A percentile compares a stretch with the other conserved stretches of the same genome.
These are phyloP conservation scores for Pyracantha coccinea DNA, from an alignment of 331 rosid genomes.

Conservation along the genomic window DNA sequence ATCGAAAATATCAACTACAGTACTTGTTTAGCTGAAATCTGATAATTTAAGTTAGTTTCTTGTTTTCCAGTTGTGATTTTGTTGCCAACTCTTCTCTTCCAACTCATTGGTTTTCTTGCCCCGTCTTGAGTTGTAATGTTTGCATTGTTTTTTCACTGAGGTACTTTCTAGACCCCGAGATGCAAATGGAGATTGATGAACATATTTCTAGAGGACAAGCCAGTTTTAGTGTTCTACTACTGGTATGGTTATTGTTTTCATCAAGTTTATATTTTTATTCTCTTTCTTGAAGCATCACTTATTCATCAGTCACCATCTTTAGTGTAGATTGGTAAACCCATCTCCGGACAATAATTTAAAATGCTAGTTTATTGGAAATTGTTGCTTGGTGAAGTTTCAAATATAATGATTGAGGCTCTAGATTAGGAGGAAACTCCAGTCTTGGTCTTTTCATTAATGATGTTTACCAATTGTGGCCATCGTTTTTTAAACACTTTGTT, in stretches of 20 bases:
- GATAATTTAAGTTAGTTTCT: neutral
- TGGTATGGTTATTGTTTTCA: constrained; percentile 47
- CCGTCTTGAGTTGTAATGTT: neutral
- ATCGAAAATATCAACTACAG: too few relatives aligned
- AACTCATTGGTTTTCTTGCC: neutral
- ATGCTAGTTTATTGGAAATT: constrained; percentile 2
- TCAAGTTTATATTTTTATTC: neutral
- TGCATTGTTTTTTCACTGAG: constrained; percentile 17
- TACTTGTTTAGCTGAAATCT: neutral
- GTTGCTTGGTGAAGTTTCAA: constrained; percentile 12
- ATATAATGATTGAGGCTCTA: neutral
- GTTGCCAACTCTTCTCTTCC: neutral
- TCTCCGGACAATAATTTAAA: constrained; percentile 1
- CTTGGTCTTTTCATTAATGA: neutral
- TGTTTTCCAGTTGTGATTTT: neutral
- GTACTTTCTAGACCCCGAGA: constrained; percentile 51
- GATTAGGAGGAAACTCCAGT: constrained; percentile 7
- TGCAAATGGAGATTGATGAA: constrained; percentile 73
- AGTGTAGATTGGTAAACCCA: neutral
- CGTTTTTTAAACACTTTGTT: neutral
- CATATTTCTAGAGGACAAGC: constrained; percentile 66
- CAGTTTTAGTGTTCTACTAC: constrained; percentile 43
- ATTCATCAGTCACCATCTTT: neutral
- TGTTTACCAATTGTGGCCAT: constrained; percentile 1
- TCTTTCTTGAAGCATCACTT: neutral